Percentiles rank a stretch among this genome's conserved stretches.
These are phyloP conservation scores for Colletotrichum sp. DNA, from an alignment of 2,329 filamentous ascomycete genomes.

Conservation along the genomic window DNA sequence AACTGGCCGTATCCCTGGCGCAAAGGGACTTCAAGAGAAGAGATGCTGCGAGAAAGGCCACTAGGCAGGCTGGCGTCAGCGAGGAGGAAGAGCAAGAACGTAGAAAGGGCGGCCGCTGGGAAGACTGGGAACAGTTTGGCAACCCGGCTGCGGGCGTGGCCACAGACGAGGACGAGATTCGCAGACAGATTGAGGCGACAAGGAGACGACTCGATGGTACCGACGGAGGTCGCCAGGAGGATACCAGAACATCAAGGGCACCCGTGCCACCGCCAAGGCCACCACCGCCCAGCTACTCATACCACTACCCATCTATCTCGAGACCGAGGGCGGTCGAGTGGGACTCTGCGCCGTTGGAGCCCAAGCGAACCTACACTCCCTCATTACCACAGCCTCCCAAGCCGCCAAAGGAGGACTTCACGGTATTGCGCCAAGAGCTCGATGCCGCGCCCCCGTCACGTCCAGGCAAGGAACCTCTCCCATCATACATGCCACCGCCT, in stretches of 20 bases:
- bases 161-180: conserved; percentile 49
- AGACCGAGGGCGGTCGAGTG: conserved; percentile 56
- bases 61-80: conserved; percentile 60
- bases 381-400: conserved; percentile 34
- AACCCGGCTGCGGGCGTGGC: conserved; percentile 38
- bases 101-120: conserved; percentile 50
- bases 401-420: conserved; percentile 33
- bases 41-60: conserved; percentile 64
- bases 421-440: neutral
- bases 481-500: neutral
- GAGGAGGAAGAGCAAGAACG: conserved; percentile 62
- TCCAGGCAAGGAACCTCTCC: conserved; percentile 14
- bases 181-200: conserved; percentile 58
- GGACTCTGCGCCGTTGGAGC: conserved; percentile 29
- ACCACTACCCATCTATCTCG: conserved; percentile 63
- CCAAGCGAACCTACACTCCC: conserved; percentile 11
- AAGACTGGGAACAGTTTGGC: conserved; percentile 38
- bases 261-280: conserved; percentile 12
- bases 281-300: conserved; percentile 31
- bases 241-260: conserved; percentile 21
- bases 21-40: conserved; percentile 73
- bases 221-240: conserved; percentile 25
- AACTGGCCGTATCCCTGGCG: conserved; percentile 78
- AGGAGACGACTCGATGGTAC: conserved; percentile 49
- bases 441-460: conserved; percentile 9